phyloP scores from a whole-genome alignment of 495 filamentous ascomycete species.

The Aspergillus diversus region DNA sequence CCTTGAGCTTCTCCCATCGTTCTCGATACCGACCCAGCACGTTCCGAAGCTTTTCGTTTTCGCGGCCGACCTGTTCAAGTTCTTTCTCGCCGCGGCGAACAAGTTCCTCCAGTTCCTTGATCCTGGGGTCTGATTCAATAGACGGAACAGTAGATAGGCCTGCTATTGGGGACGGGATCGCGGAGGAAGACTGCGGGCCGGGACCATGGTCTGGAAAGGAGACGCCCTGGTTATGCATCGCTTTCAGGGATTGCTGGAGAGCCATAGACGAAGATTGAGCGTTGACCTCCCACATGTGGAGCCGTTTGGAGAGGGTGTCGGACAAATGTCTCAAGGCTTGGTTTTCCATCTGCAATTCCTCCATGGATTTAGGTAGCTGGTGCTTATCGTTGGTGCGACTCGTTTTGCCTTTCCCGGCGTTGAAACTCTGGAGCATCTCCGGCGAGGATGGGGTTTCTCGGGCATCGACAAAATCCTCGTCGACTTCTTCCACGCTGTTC shows the following conservation, averaged over 20 bases:
- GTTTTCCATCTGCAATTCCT: slow-evolving; percentile 86
- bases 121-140: slow-evolving; percentile 43
- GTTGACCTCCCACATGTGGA: slow-evolving; percentile 84
- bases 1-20: slow-evolving; percentile 83
- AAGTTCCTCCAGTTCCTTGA: slow-evolving; percentile 52
- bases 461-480: slow-evolving; percentile 86
- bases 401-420: slow-evolving; percentile 28
- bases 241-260: slow-evolving; percentile 76
- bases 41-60: slow-evolving; percentile 70
- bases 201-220: slow-evolving; percentile 37
- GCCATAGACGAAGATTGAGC: slow-evolving; percentile 80
- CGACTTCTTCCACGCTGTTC: slow-evolving; percentile 58
- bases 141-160: slow-evolving; percentile 27
- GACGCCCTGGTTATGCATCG: slow-evolving; percentile 58
- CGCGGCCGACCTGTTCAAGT: slow-evolving; percentile 59
- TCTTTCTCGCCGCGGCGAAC: slow-evolving; percentile 54
- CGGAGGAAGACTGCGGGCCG: slow-evolving; percentile 27
- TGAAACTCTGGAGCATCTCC: slow-evolving; percentile 43
- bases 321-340: slow-evolving; percentile 70
- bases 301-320: slow-evolving; percentile 75
- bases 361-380: slow-evolving; percentile 61
- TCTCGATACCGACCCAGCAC: slow-evolving; percentile 72
- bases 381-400: slow-evolving; percentile 33
- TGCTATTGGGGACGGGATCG: slow-evolving; percentile 30
- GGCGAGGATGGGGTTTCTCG: slow-evolving; percentile 67